phyloP scores from a whole-genome alignment of 1,284 basidiomycete genomes.

The Ceratobasidium sp. region DNA sequence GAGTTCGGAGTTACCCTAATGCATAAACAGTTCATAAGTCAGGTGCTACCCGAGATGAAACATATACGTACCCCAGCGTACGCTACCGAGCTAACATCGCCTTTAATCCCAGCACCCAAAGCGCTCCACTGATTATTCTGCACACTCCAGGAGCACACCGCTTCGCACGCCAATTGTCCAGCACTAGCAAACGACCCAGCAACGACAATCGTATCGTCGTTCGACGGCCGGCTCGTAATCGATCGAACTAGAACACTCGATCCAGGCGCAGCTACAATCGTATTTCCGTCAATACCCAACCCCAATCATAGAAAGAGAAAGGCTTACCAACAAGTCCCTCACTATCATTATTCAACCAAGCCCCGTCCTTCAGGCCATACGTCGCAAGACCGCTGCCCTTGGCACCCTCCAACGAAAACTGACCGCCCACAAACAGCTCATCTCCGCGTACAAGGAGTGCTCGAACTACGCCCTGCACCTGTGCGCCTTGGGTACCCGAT shows the following conservation, averaged over 20 bases:
- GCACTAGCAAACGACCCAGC: constrained; percentile 89
- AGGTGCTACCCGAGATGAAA: neutral
- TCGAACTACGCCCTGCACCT: constrained; percentile 79
- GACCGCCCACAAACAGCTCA: constrained; percentile 83
- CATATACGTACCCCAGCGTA: constrained; percentile 79
- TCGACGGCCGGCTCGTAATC: constrained; percentile 74
- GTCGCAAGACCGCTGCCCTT: constrained; percentile 77
- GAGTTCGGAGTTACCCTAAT: constrained; percentile 72
- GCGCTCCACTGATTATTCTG: constrained; percentile 80
- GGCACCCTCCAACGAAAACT: constrained; percentile 73
- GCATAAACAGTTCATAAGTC: constrained; percentile 28
- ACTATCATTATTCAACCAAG: constrained; percentile 72
- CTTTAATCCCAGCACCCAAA: constrained; percentile 86
- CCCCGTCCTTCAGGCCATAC: constrained; percentile 76
- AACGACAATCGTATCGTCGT: constrained; percentile 79
- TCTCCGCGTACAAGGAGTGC: constrained; percentile 76
- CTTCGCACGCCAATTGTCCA: constrained; percentile 81
- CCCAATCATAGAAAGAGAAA: neutral
- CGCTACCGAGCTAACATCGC: constrained; percentile 83
- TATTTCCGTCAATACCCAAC: constrained; percentile 16
- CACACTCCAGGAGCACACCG: constrained; percentile 85
- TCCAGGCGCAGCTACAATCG: constrained; percentile 61
- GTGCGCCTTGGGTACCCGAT: constrained; percentile 71
- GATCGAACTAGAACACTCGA: constrained; percentile 78
- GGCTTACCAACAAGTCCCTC: constrained; percentile 68